Base-by-base conservation (phyloP, 768 basidiomycete species). In the Lactifluus piperatus region DNA sequence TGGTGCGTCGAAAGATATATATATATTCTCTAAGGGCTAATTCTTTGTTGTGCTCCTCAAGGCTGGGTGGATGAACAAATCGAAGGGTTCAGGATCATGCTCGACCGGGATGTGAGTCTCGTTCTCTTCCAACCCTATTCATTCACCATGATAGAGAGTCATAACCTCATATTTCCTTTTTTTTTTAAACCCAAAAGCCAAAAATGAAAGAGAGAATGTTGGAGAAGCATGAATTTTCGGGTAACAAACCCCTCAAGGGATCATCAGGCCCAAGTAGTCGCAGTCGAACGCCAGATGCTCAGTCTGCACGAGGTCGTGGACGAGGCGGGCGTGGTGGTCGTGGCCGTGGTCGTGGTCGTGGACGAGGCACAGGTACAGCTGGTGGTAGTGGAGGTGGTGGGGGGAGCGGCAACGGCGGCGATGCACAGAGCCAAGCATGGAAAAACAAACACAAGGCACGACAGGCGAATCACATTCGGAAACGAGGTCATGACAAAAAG, bases 61-160 rank as follows among this genome's bases (percentile, higher is more conserved):
- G 86, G 86, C 13, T 88, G 86, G 84, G 74, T 69, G 10, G 84
- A 97, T 66, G 87, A 87, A 64, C 93, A 95, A 68, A 84, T 97
- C 27, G 93, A 97, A 70, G 94, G 93, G 0, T 97, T 93, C 93
- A 80, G 73, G 57, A 84, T 89, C 56, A 91, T 95, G 86, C 70
- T 97, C 58, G 94, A 97, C 57, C 75, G 86, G 64, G 86, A 94
- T 67, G 94, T 95, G 66, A 60, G 88, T 76, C 2, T 20, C 1
- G 55, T 53, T 34, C 6, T 9, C 18, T 9, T 46, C 7, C 10
- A 34, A n/a, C n/a, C n/a, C n/a, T n/a, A n/a, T n/a, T n/a, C n/a
- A n/a, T n/a, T n/a, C n/a, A n/a, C n/a, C n/a, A n/a, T n/a, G n/a
- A n/a, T n/a, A n/a, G n/a, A n/a, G n/a, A n/a, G n/a, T n/a, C n/a